A percentile compares a stretch with the other conserved stretches of the same genome.
Conservation (phyloP, 1,139 yeast genomes). For the Groenewaldozyma auringiensis region DNA sequence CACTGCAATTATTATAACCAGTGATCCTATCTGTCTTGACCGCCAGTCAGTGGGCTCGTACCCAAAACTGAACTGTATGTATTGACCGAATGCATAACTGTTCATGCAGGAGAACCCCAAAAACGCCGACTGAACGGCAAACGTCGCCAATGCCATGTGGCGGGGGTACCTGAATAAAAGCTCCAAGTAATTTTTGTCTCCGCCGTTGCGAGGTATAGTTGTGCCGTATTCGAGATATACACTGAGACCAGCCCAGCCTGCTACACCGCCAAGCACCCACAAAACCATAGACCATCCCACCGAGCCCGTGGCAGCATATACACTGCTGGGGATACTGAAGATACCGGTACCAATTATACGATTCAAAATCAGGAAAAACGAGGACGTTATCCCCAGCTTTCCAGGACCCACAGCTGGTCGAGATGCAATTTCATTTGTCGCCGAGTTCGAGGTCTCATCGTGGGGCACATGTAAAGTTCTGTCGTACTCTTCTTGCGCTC, state of each 20-base stretch:
- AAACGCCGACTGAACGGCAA: conserved; percentile 55
- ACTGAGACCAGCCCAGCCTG: conserved; percentile 61
- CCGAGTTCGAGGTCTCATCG: not conserved
- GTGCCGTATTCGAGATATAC: conserved; percentile 75
- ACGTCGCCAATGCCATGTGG: conserved; percentile 61
- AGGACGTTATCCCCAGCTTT: conserved; percentile 35
- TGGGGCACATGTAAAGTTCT: not conserved
- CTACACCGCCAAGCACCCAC: conserved; percentile 67
- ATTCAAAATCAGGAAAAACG: conserved; percentile 58
- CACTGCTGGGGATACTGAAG: conserved; percentile 68
- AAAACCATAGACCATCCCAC: conserved; percentile 60
- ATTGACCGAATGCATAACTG: conserved; percentile 43
- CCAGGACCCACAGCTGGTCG: not conserved
- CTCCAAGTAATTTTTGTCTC: conserved; percentile 72
- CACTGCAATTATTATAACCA: conserved; percentile 61
- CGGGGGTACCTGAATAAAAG: conserved; percentile 56
- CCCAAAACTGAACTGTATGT: conserved; percentile 58
- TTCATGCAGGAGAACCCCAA: conserved; percentile 81
- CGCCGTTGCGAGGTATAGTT: conserved; percentile 72
- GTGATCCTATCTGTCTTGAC: conserved; percentile 32
- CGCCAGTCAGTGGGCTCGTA: conserved; percentile 33
- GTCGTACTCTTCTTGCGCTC: not conserved
- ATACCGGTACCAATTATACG: conserved; percentile 81
- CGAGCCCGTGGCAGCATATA: conserved; percentile 58
- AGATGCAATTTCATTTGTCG: not conserved